phyloP scores from a whole-genome alignment of 306 rosid species.

The Oemleria cerasiformis region DNA sequence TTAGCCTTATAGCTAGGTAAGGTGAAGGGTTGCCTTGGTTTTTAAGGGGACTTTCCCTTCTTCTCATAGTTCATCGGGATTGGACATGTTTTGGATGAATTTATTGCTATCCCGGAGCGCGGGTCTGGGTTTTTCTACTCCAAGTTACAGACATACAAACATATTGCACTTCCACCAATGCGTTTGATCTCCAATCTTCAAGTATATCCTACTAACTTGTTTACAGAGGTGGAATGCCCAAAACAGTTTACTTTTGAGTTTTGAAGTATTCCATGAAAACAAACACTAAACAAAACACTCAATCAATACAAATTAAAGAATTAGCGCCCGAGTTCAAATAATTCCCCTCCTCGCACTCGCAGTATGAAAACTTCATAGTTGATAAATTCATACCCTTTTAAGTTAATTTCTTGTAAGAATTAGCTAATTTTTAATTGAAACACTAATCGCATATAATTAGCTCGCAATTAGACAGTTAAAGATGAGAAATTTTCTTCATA shows the following conservation, averaged over 20 bases:
- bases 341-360: too few species aligned
- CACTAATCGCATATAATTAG: too few species aligned
- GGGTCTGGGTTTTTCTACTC: not conserved
- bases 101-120: too few species aligned
- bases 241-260: too few species aligned
- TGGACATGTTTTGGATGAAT: too few species aligned
- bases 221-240: not conserved
- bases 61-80: too few species aligned
- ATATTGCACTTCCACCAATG: not conserved
- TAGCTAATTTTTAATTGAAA: too few species aligned
- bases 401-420: not conserved
- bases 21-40: too few species aligned
- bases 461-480: too few species aligned
- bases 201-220: not conserved
- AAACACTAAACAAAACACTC: not conserved
- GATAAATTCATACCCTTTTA: not conserved
- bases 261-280: not conserved
- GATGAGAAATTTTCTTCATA: not conserved
- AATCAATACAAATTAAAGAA: not conserved
- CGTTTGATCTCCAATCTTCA: constrained; percentile 1
- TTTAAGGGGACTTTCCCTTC: too few species aligned
- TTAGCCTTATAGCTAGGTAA: too few species aligned
- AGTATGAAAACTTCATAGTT: not conserved
- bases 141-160: not conserved
- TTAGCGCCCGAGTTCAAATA: too few species aligned